Evolutionary conservation across 257 asterid species (phyloP).

Genomic region (Gentiana dahurica): DNA sequence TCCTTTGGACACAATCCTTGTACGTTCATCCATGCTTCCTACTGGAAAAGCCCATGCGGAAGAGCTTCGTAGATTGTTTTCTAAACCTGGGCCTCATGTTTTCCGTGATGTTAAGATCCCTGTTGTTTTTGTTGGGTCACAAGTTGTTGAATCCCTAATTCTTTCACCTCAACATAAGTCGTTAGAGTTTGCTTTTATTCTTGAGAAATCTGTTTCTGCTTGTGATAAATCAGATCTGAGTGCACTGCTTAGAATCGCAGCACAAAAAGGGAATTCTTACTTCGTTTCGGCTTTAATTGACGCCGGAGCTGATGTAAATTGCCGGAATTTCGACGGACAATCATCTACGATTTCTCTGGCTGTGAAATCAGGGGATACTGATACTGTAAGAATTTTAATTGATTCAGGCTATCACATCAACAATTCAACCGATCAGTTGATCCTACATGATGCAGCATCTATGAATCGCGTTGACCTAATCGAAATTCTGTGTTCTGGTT

Average conservation of each 20-base stretch:
- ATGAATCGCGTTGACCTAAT: conserved; percentile 38
- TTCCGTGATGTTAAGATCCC: conserved; percentile 62
- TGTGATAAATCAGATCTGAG: conserved; percentile 39
- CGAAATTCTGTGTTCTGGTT: conserved; percentile 31
- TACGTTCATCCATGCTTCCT: conserved; percentile 65
- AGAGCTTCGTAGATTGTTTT: conserved; percentile 51
- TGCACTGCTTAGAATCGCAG: conserved; percentile 36
- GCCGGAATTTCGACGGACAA: conserved; percentile 10
- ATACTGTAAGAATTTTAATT: conserved; percentile 31
- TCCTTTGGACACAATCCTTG: conserved; percentile 33
- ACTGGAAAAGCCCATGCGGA: conserved; percentile 62
- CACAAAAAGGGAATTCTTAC: conserved; percentile 25
- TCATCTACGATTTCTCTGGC: conserved; percentile 42
- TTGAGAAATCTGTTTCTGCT: conserved; percentile 35
- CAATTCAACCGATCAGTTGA: conserved; percentile 18
- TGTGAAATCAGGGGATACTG: conserved; percentile 33
- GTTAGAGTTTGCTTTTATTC: conserved; percentile 23
- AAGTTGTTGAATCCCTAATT: conserved; percentile 45
- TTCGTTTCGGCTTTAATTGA: conserved; percentile 37
- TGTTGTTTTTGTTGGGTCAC: conserved; percentile 40
- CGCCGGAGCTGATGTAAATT: conserved; percentile 55
- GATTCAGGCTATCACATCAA: conserved; percentile 36
- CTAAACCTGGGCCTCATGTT: conserved; percentile 50
- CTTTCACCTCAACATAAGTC: conserved; percentile 22
- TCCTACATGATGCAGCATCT: conserved; percentile 37